phyloP scores from a whole-genome alignment of 23 red algal species.

The Gracilaria gracilis region DNA sequence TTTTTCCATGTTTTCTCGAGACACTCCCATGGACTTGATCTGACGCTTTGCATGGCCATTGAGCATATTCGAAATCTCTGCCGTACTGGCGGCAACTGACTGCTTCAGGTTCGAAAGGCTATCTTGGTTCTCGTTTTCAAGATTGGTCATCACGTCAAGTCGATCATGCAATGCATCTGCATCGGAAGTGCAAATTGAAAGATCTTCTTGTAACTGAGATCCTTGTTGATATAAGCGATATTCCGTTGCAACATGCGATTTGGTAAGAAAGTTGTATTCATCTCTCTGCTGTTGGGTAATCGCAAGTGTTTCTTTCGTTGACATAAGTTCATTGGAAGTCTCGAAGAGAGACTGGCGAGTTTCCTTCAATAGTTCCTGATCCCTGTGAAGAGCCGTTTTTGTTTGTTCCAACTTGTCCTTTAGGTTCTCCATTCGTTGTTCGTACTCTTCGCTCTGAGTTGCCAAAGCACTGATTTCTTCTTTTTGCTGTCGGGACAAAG shows the following conservation, averaged over 20 bases:
- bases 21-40: constrained; percentile 1
- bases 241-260: constrained; percentile 69
- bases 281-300: constrained; percentile 50
- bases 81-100: not conserved
- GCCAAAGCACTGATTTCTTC: constrained; percentile 40
- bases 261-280: constrained; percentile 54
- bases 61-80: constrained; percentile 17
- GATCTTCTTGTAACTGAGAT: constrained; percentile 41
- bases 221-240: constrained; percentile 53
- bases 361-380: constrained; percentile 26
- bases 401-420: constrained; percentile 54
- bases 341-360: constrained; percentile 8
- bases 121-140: constrained; percentile 52
- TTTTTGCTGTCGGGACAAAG: constrained; percentile 10
- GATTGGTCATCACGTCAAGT: constrained; percentile 27
- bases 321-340: constrained; percentile 26
- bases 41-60: not conserved
- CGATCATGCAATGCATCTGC: constrained; percentile 52
- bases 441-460: constrained; percentile 42
- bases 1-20: constrained; percentile 17
- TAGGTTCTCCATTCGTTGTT: constrained; percentile 41
- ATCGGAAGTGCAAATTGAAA: constrained; percentile 42
- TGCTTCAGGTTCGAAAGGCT: constrained; percentile 50
- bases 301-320: constrained; percentile 39
- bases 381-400: constrained; percentile 39